These are phyloP conservation scores for Pythium folliculosum DNA, from an alignment of 352 stramenopile genomes.

Conservation along the genomic window DNA sequence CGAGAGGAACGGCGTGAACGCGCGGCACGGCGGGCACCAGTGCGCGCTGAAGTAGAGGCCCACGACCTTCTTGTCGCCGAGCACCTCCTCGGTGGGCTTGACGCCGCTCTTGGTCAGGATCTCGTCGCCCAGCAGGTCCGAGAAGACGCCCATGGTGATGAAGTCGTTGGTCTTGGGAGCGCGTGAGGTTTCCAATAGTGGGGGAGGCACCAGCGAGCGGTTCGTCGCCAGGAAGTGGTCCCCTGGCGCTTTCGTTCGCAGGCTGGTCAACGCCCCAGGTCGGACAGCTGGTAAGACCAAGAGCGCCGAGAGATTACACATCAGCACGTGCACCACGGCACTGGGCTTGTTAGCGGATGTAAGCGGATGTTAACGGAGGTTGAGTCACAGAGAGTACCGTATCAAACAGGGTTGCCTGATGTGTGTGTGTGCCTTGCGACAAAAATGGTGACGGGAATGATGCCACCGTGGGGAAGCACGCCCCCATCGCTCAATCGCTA, in stretches of 20 bases:
- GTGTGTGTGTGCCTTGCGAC: neutral
- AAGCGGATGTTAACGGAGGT: constrained; percentile 17
- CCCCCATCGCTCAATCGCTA: too few relatives aligned
- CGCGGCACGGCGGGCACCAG: constrained; percentile 94
- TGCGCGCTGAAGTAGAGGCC: constrained; percentile 96
- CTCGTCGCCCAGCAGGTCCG: constrained; percentile 63
- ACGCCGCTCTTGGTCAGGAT: constrained; percentile 75
- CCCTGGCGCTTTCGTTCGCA: neutral
- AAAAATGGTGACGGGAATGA: too few relatives aligned
- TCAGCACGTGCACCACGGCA: neutral
- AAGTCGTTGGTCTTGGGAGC: constrained; percentile 8
- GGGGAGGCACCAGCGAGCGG: too few relatives aligned
- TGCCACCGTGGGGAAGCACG: too few relatives aligned
- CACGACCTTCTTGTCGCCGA: constrained; percentile 81
- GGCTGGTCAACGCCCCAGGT: neutral
- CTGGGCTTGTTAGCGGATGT: too few relatives aligned
- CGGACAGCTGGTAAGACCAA: neutral
- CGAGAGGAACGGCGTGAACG: constrained; percentile 94
- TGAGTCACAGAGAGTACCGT: too few relatives aligned
- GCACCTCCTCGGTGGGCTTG: constrained; percentile 68
- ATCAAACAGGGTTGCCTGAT: too few relatives aligned
- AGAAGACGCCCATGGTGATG: constrained; percentile 48
- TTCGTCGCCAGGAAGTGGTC: neutral
- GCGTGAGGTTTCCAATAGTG: neutral
- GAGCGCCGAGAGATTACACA: neutral